A percentile compares a stretch with the other conserved stretches of the same genome.
Evolutionary conservation across 2,329 filamentous ascomycete species (phyloP).

Genomic region (Capronia coronata): DNA sequence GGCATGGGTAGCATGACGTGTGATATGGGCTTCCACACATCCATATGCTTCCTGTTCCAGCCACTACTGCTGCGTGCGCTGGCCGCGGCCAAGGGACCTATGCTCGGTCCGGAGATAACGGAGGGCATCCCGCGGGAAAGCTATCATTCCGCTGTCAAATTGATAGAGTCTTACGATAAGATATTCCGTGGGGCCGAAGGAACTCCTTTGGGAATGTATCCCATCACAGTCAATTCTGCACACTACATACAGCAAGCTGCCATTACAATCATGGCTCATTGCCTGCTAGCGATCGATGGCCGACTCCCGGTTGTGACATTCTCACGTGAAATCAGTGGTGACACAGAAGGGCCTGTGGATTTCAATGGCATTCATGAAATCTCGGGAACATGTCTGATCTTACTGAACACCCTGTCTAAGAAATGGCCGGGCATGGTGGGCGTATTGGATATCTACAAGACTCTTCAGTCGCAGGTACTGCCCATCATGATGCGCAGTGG

Average conservation of each 20-base stretch:
- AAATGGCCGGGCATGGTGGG: constrained; percentile 29
- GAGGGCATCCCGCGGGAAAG: constrained; percentile 29
- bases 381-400: constrained; percentile 27
- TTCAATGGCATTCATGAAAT: constrained; percentile 29
- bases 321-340: constrained; percentile 21
- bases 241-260: constrained; percentile 33
- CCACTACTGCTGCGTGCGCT: constrained; percentile 30
- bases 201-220: constrained; percentile 30
- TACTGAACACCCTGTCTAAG: constrained; percentile 27
- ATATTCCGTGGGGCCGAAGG: constrained; percentile 31
- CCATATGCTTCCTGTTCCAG: constrained; percentile 33
- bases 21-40: constrained; percentile 32
- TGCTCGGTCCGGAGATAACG: constrained; percentile 16
- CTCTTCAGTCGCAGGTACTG: constrained; percentile 28
- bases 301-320: constrained; percentile 27
- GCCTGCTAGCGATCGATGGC: constrained; percentile 31
- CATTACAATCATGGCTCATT: constrained; percentile 32
- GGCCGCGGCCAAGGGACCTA: constrained; percentile 23
- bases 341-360: constrained; percentile 25
- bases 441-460: constrained; percentile 28
- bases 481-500: constrained; percentile 26
- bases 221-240: constrained; percentile 32
- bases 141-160: constrained; percentile 30
- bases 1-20: constrained; percentile 32
- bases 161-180: constrained; percentile 31